These are phyloP conservation scores for Leccinum variabile DNA, from an alignment of 1,284 basidiomycete species.

Conservation along the genomic window DNA sequence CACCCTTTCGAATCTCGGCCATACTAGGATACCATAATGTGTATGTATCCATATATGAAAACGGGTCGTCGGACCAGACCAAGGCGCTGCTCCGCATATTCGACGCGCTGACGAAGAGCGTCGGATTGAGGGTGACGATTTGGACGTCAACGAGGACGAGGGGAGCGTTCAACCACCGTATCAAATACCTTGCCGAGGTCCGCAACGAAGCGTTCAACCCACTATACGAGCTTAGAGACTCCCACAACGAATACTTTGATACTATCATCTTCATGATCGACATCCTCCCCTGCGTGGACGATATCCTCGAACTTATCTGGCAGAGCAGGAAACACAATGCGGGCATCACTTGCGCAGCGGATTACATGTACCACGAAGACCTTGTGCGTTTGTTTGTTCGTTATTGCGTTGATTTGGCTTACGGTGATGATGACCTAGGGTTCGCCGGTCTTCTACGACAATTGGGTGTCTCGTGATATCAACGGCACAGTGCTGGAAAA, in stretches of 20 bases:
- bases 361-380: conserved; percentile 97
- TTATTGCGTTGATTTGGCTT: background rate
- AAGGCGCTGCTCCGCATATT: conserved; percentile 92
- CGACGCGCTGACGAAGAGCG: conserved; percentile 83
- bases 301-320: conserved; percentile 94
- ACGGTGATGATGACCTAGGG: conserved; percentile 19
- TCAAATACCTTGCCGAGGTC: conserved; percentile 97
- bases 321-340: conserved; percentile 90
- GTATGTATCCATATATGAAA: conserved; percentile 96
- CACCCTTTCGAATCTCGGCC: conserved; percentile 88
- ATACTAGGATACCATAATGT: conserved; percentile 95
- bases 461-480: conserved; percentile 96
- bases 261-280: conserved; percentile 98
- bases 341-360: conserved; percentile 93
- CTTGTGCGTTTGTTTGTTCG: conserved; percentile 53
- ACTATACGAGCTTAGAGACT: conserved; percentile 86
- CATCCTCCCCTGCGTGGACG: conserved; percentile 92
- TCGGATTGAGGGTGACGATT: conserved; percentile 89
- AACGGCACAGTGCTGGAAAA: conserved; percentile 97
- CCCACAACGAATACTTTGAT: conserved; percentile 90
- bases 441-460: conserved; percentile 94
- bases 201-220: conserved; percentile 94
- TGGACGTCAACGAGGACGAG: conserved; percentile 87
- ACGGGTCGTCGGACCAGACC: conserved; percentile 94
- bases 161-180: conserved; percentile 96